Conservation (phyloP, 495 filamentous ascomycete genomes). For the Amorphotheca resinae region DNA sequence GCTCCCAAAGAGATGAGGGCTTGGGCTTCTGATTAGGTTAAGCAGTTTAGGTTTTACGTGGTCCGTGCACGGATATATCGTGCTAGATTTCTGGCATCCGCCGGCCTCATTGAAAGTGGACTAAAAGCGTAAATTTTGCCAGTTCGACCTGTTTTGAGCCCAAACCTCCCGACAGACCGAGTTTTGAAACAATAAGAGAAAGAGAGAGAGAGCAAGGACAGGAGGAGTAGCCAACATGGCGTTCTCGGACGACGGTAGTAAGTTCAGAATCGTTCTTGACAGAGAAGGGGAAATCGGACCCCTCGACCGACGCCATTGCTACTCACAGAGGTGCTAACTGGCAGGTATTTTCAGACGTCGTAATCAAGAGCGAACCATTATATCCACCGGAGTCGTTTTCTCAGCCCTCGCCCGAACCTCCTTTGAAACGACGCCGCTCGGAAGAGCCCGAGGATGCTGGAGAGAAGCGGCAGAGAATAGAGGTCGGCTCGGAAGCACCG, state of each 20-base stretch:
- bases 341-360: not conserved
- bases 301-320: not conserved
- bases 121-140: too few species aligned
- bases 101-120: too few species aligned
- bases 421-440: conserved; percentile 11
- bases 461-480: conserved; percentile 19
- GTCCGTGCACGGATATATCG: not conserved
- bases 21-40: conserved; percentile 1
- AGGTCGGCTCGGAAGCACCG: not conserved
- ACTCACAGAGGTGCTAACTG: not conserved
- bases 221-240: not conserved
- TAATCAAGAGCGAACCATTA: conserved; percentile 13
- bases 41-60: not conserved
- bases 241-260: not conserved
- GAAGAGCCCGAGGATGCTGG: conserved; percentile 6
- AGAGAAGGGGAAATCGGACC: not conserved
- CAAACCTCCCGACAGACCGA: too few species aligned
- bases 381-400: conserved; percentile 2
- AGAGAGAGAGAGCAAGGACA: too few species aligned
- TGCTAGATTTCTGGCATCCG: too few species aligned
- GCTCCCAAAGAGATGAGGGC: not conserved
- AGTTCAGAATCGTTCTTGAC: not conserved
- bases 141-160: too few species aligned
- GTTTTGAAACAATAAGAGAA: too few species aligned
- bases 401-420: not conserved